These are phyloP conservation scores for Phyllosticta citribraziliensis DNA, from an alignment of 2,329 filamentous ascomycete species.

Conservation along the genomic window DNA sequence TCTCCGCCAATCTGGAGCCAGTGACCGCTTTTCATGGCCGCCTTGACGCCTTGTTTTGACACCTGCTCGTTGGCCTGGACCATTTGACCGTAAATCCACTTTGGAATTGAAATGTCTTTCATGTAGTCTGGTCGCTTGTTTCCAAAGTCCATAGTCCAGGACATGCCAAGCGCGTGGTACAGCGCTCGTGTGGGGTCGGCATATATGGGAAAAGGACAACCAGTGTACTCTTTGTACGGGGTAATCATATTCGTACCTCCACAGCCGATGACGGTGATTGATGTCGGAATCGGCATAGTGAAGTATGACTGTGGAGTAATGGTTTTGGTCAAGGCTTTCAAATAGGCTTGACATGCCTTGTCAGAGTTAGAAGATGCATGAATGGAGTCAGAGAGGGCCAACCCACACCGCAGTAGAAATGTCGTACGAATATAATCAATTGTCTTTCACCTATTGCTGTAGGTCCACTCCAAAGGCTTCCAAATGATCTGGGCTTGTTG, in stretches of 20 bases:
- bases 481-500: constrained; percentile 52
- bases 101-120: constrained; percentile 25
- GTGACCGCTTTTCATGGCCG: constrained; percentile 28
- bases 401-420: constrained; percentile 33
- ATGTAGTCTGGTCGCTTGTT: constrained; percentile 49
- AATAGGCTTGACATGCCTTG: constrained; percentile 62
- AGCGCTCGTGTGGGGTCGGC: constrained; percentile 56
- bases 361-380: not conserved
- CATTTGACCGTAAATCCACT: constrained; percentile 24
- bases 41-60: constrained; percentile 35
- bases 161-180: constrained; percentile 56
- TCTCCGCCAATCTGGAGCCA: constrained; percentile 32
- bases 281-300: constrained; percentile 43
- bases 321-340: constrained; percentile 47
- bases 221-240: constrained; percentile 48
- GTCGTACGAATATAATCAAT: constrained; percentile 31
- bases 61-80: constrained; percentile 11
- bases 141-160: constrained; percentile 48
- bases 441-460: constrained; percentile 26
- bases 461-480: constrained; percentile 49
- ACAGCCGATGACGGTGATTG: constrained; percentile 57
- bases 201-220: constrained; percentile 57
- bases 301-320: constrained; percentile 31
- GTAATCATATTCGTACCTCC: constrained; percentile 55
- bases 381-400: not conserved